phyloP scores from a whole-genome alignment of 495 filamentous ascomycete species.

The Podospora conica region DNA sequence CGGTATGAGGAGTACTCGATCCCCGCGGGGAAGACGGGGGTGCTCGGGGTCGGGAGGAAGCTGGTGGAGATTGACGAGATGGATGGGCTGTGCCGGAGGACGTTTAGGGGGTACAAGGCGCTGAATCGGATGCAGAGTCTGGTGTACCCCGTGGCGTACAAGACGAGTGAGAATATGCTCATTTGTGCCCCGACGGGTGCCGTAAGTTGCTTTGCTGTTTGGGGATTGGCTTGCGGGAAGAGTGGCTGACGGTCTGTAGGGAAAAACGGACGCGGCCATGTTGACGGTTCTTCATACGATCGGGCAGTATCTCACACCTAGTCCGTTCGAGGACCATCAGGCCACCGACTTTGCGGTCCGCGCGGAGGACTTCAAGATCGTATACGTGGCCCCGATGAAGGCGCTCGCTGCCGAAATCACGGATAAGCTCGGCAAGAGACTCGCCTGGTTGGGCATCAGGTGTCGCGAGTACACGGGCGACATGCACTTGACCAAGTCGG shows the following conservation, averaged over 20 bases:
- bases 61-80: conserved; percentile 72
- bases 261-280: conserved; percentile 99
- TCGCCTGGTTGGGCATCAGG: conserved; percentile 85
- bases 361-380: conserved; percentile 89
- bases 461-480: conserved; percentile 93
- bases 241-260: conserved; percentile 27
- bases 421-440: conserved; percentile 86
- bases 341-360: conserved; percentile 71
- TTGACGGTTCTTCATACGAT: conserved; percentile 86
- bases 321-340: conserved; percentile 65
- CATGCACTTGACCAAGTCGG: conserved; percentile 96
- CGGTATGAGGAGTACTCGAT: conserved; percentile 87
- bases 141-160: conserved; percentile 92
- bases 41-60: conserved; percentile 60
- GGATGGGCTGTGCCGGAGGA: conserved; percentile 84
- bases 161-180: conserved; percentile 95
- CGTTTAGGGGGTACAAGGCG: conserved; percentile 88
- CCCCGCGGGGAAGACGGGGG: conserved; percentile 75
- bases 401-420: conserved; percentile 94
- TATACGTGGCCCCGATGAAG: conserved; percentile 98
- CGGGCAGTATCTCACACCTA: conserved; percentile 74
- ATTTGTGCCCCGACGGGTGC: conserved; percentile 98
- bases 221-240: background rate
- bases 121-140: conserved; percentile 98
- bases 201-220: conserved; percentile 16